Conservation (phyloP, 2,329 filamentous ascomycete genomes). For the Talaromyces sp. region DNA sequence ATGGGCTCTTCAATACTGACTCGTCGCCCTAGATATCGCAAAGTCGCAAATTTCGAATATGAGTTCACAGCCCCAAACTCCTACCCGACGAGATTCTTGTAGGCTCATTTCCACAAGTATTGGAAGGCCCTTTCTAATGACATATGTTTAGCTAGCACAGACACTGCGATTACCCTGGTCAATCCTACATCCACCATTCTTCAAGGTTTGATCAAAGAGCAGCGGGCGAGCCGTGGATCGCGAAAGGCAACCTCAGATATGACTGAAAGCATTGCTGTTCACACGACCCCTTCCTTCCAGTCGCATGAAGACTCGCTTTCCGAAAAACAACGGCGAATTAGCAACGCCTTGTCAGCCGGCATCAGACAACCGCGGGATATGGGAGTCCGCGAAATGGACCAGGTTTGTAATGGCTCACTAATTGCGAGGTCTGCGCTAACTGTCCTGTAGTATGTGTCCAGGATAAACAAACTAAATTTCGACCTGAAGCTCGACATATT, state of each 20-base stretch:
- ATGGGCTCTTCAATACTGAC: background rate
- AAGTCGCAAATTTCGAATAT: conserved; percentile 11
- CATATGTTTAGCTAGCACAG: conserved; percentile 17
- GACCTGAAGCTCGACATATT: conserved; percentile 39
- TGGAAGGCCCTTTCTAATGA: background rate
- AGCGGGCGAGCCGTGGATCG: conserved; percentile 32
- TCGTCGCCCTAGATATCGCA: conserved; percentile 4
- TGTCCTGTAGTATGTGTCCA: conserved; percentile 34
- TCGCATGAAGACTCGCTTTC: conserved; percentile 27
- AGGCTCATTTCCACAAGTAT: background rate
- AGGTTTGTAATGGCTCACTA: conserved; percentile 23
- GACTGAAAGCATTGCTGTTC: conserved; percentile 17
- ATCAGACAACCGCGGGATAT: conserved; percentile 33
- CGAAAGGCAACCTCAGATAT: conserved; percentile 20
- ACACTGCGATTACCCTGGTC: conserved; percentile 26
- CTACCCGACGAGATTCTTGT: conserved; percentile 8
- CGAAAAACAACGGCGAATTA: conserved; percentile 29
- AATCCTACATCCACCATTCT: conserved; percentile 35
- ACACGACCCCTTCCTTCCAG: conserved; percentile 12
- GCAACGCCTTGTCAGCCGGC: conserved; percentile 23
- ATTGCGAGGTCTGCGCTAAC: background rate
- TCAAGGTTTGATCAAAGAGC: conserved; percentile 36
- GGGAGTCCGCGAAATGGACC: conserved; percentile 38
- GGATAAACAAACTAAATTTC: conserved; percentile 39
- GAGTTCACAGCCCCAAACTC: conserved; percentile 8